A percentile compares a stretch with the other conserved stretches of the same genome.
phyloP scores from a whole-genome alignment of 495 filamentous ascomycete genomes.

The Penicillium crystallinum region DNA sequence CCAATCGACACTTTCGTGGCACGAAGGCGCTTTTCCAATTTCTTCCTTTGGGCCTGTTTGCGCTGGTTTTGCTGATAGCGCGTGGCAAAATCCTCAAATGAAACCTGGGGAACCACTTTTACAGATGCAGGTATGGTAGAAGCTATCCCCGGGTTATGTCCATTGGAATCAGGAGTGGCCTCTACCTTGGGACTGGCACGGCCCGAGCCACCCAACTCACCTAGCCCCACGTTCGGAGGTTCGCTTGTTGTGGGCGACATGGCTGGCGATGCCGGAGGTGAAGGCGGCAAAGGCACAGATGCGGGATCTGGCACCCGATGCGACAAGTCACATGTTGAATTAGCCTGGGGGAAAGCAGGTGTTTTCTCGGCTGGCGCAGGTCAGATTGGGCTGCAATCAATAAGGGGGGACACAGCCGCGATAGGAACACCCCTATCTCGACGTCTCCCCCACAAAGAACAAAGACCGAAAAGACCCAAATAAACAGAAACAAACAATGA shows the following conservation, averaged over 20 bases:
- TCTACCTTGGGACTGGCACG: slow-evolving; percentile 31
- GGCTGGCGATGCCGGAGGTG: slow-evolving; percentile 19
- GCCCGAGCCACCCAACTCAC: slow-evolving; percentile 42
- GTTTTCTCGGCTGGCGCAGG: slow-evolving; percentile 25
- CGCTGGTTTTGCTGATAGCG: slow-evolving; percentile 41
- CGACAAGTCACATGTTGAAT: slow-evolving; percentile 30
- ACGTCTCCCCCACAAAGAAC: slow-evolving; percentile 1
- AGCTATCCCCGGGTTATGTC: slow-evolving; percentile 14
- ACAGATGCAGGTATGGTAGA: background rate
- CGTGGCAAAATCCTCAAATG: slow-evolving; percentile 42
- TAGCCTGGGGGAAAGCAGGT: slow-evolving; percentile 20
- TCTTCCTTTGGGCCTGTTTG: slow-evolving; percentile 37
- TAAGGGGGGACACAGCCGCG: background rate
- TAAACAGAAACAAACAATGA: background rate
- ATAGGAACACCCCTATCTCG: slow-evolving; percentile 8
- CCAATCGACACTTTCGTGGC: slow-evolving; percentile 61
- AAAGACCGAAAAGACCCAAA: background rate
- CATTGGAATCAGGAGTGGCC: slow-evolving; percentile 17
- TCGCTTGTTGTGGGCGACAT: slow-evolving; percentile 1
- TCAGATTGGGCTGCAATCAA: slow-evolving; percentile 23
- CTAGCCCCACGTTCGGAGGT: slow-evolving; percentile 19
- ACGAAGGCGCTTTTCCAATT: slow-evolving; percentile 38
- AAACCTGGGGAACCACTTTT: slow-evolving; percentile 24
- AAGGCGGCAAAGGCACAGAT: slow-evolving; percentile 25
- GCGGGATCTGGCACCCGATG: slow-evolving; percentile 18